Conservation (phyloP, 805 yeast genomes). For the Sugiyamaella marilandica region DNA sequence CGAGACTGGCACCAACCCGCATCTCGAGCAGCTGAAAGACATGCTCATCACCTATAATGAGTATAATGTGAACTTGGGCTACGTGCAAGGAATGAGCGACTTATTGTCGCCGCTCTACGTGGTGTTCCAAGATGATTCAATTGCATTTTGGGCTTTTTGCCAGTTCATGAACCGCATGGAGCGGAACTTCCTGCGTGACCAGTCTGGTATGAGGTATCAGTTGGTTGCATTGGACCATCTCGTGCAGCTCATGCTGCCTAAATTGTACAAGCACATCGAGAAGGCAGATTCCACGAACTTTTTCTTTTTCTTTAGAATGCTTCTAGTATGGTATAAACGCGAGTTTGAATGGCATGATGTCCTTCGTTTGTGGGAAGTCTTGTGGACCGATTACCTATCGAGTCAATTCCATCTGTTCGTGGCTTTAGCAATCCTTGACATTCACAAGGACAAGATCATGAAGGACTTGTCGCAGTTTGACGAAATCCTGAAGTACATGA, state of each 20-base stretch:
- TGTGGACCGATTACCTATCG: slow-evolving; percentile 83
- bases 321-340: slow-evolving; percentile 91
- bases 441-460: slow-evolving; percentile 72
- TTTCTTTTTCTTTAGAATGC: slow-evolving; percentile 92
- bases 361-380: slow-evolving; percentile 80
- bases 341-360: slow-evolving; percentile 80
- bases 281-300: slow-evolving; percentile 85
- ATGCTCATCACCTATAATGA: slow-evolving; percentile 84
- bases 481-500: slow-evolving; percentile 87
- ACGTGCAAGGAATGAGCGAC: slow-evolving; percentile 98
- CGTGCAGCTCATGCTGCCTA: slow-evolving; percentile 86
- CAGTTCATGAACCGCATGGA: slow-evolving; percentile 94
- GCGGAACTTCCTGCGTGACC: slow-evolving; percentile 85
- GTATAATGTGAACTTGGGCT: slow-evolving; percentile 77
- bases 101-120: slow-evolving; percentile 78
- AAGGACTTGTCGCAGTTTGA: slow-evolving; percentile 75
- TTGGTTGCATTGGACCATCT: slow-evolving; percentile 77
- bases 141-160: slow-evolving; percentile 85
- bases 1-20: slow-evolving; percentile 68
- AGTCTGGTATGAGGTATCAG: slow-evolving; percentile 88
- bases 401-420: slow-evolving; percentile 86
- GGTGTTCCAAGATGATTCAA: slow-evolving; percentile 57
- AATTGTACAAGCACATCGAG: slow-evolving; percentile 73
- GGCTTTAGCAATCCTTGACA: slow-evolving; percentile 84
- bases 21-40: slow-evolving; percentile 65